Conservation (phyloP, 129 eudicot species). For the Saposhnikovia divaricata region DNA sequence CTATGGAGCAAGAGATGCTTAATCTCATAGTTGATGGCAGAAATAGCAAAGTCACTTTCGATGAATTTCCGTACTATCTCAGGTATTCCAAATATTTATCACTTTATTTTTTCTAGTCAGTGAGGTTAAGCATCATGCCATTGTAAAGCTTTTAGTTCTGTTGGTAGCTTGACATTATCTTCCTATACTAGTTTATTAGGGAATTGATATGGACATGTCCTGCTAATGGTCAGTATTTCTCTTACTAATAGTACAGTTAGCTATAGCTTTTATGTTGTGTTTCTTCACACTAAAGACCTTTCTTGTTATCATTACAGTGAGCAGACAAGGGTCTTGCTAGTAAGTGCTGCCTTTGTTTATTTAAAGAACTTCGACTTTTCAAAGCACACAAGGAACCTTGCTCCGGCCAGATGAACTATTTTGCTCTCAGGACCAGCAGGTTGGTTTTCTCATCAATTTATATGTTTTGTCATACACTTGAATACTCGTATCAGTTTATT, state of each 20-base stretch:
- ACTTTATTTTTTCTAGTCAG: background rate
- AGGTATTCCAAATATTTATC: too few relatives aligned
- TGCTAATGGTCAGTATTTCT: background rate
- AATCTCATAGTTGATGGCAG: too few relatives aligned
- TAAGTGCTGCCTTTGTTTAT: conserved; percentile 87
- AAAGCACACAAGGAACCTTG: conserved; percentile 33
- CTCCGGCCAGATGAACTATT: conserved; percentile 90
- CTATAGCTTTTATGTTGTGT: background rate
- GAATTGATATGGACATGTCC: background rate
- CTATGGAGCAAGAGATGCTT: too few relatives aligned
- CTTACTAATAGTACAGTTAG: background rate
- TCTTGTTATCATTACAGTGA: conserved; percentile 39
- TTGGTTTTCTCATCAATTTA: conserved; percentile 12
- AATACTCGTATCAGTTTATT: background rate
- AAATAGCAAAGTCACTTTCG: too few relatives aligned
- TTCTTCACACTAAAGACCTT: background rate
- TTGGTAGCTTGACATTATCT: background rate
- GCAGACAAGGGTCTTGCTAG: conserved; percentile 29
- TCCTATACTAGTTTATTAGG: background rate
- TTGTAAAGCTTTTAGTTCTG: background rate
- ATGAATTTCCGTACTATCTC: too few relatives aligned
- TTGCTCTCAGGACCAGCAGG: conserved; percentile 94
- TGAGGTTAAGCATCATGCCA: background rate
- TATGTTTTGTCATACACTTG: background rate
- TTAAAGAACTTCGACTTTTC: conserved; percentile 58